A percentile compares a stretch with the other conserved stretches of the same genome.
Conservation (phyloP, 1,139 yeast genomes). For the Pichia sp. region DNA sequence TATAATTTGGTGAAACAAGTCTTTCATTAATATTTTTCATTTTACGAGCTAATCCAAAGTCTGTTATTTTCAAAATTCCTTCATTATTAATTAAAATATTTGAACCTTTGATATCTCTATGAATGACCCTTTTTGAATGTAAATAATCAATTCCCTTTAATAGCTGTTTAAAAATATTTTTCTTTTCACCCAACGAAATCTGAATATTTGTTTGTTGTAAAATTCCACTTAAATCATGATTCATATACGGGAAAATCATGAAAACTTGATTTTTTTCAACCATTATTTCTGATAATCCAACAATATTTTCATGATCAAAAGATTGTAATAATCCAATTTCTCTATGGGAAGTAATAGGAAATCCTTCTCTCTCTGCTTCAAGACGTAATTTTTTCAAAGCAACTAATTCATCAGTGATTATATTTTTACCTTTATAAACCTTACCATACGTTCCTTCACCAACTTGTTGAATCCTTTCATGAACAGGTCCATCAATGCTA, state of each 20-base stretch:
- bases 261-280: slow-evolving; percentile 71
- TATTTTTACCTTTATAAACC: slow-evolving; percentile 56
- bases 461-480: slow-evolving; percentile 31
- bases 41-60: slow-evolving; percentile 87
- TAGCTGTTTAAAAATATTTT: slow-evolving; percentile 69
- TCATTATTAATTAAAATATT: slow-evolving; percentile 68
- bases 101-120: slow-evolving; percentile 92
- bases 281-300: slow-evolving; percentile 84
- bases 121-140: slow-evolving; percentile 74
- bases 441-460: slow-evolving; percentile 42
- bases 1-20: slow-evolving; percentile 64
- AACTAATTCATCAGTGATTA: slow-evolving; percentile 61
- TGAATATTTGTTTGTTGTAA: slow-evolving; percentile 67
- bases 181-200: slow-evolving; percentile 62
- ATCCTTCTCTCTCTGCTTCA: slow-evolving; percentile 88
- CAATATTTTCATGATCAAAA: slow-evolving; percentile 77
- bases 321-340: slow-evolving; percentile 85
- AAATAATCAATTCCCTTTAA: slow-evolving; percentile 76
- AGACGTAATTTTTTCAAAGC: slow-evolving; percentile 81
- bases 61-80: slow-evolving; percentile 82
- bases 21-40: slow-evolving; percentile 51
- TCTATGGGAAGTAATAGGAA: slow-evolving; percentile 92
- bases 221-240: slow-evolving; percentile 87
- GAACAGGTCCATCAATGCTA: slow-evolving; percentile 20
- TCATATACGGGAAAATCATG: slow-evolving; percentile 92